phyloP scores from a whole-genome alignment of 2,329 filamentous ascomycete species.

The Sclerotinia borealis region DNA sequence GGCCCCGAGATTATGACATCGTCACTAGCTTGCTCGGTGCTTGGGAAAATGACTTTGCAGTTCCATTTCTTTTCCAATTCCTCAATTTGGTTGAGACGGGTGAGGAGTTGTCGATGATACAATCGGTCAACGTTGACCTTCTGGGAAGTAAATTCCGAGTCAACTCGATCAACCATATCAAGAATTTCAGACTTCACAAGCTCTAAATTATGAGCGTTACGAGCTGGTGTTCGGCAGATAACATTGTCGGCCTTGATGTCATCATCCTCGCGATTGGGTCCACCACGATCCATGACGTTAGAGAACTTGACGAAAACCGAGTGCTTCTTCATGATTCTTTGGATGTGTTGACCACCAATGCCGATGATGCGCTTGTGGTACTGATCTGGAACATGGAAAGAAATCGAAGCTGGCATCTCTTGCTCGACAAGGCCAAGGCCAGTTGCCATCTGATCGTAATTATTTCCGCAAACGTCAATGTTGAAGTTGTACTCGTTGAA shows the following conservation, averaged over 20 bases:
- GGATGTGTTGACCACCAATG: constrained; percentile 96
- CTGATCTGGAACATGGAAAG: constrained; percentile 97
- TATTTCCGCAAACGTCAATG: constrained; percentile 89
- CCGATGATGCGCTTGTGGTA: constrained; percentile 99
- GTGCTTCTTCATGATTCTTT: constrained; percentile 99
- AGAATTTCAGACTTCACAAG: constrained; percentile 98
- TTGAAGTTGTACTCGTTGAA: constrained; percentile 99
- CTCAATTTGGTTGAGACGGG: constrained; percentile 82
- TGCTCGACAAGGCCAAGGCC: constrained; percentile 91
- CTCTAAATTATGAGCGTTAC: constrained; percentile 94
- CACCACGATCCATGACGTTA: constrained; percentile 93
- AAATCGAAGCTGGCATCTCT: constrained; percentile 98
- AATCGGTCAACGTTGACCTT: constrained; percentile 89
- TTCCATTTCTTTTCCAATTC: constrained; percentile 98
- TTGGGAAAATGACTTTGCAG: constrained; percentile 98
- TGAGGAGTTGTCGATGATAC: constrained; percentile 89
- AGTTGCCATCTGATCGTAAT: constrained; percentile 91
- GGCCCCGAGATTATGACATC: constrained; percentile 93
- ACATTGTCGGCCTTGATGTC: constrained; percentile 99
- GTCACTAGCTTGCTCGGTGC: constrained; percentile 94
- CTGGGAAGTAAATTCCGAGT: constrained; percentile 94
- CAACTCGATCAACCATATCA: constrained; percentile 85
- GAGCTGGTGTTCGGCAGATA: constrained; percentile 93
- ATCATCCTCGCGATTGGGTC: constrained; percentile 91
- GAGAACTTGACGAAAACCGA: constrained; percentile 99